Conservation (phyloP, 352 stramenopile species). For the Globisporangium parvum region DNA sequence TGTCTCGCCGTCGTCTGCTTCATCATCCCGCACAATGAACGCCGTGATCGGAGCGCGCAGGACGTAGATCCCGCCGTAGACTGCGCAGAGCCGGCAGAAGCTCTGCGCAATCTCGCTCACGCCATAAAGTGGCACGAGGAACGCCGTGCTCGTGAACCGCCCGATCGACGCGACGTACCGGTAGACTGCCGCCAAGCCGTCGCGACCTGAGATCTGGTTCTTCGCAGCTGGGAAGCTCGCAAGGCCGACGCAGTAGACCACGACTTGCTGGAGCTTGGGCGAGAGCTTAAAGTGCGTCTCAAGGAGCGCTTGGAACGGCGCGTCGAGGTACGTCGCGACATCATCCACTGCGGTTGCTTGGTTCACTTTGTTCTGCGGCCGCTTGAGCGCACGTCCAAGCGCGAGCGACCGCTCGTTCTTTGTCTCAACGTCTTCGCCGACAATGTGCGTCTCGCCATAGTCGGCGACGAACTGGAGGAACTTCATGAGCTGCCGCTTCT, state of each 20-base stretch:
- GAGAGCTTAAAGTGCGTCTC: constrained; percentile 70
- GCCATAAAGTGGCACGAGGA: constrained; percentile 79
- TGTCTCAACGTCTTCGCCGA: constrained; percentile 67
- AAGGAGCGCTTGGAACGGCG: constrained; percentile 67
- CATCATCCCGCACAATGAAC: constrained; percentile 37
- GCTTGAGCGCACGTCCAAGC: constrained; percentile 69
- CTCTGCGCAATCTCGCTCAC: constrained; percentile 84
- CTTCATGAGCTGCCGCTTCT: constrained; percentile 89
- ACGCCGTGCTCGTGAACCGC: constrained; percentile 81
- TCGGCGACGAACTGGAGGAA: constrained; percentile 88
- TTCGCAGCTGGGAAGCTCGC: constrained; percentile 44
- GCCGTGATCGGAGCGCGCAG: constrained; percentile 56
- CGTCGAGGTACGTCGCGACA: constrained; percentile 37
- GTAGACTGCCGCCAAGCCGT: constrained; percentile 50
- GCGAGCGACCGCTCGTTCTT: constrained; percentile 82
- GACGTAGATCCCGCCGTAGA: constrained; percentile 86
- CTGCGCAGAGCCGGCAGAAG: constrained; percentile 81
- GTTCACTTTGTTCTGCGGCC: constrained; percentile 84
- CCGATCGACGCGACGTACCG: constrained; percentile 73
- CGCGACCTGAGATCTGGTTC: constrained; percentile 43
- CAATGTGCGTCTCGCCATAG: constrained; percentile 69
- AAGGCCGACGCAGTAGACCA: constrained; percentile 84
- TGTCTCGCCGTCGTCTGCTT: too few species aligned
- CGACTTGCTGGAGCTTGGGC: constrained; percentile 65
- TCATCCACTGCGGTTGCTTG: constrained; percentile 20